Base-by-base conservation (phyloP, 2,329 filamentous ascomycete genomes). In the Penicillium aurantiogriseum region DNA sequence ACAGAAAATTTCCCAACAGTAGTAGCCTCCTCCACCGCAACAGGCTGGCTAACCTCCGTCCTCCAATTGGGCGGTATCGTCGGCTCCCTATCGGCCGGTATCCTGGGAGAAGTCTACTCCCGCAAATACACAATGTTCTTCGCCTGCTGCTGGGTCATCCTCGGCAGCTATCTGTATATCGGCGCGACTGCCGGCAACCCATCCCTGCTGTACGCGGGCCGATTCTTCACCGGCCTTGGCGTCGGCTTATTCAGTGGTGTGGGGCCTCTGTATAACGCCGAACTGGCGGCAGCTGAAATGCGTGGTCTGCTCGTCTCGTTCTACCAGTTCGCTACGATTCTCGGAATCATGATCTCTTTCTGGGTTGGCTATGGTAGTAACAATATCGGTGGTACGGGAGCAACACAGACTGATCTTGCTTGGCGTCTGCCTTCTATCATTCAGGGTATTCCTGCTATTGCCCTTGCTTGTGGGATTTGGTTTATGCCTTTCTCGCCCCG, bases 401-500 rank as follows among this genome's bases (percentile, higher is more conserved):
- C 54, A 5, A 61, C 54, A 1, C 70, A 72, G 52, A 62, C 63
- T 3, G 75, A 80, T 60, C 74, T 77, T 63, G 71, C 77, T 2
- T 81, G 77, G 76, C 70, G 77, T 39, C 63, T 81, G 6, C 79
- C 79, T 1, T 80, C 80, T 51, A 67, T 78, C 7, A 71, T 81
- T 15, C 79, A 81, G 60, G 71, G 80, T 21, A 70, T 75, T 33
- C 75, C 74, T 1, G 74, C 74, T 23, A 56, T 69, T 27, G 56
- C 66, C 19, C 67, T 77, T 13, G 67, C 71, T 9, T 66, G 70
- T 31, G 74, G 74, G 17, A 72, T 76, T 51, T 68, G 72, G 61
- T 81, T 81, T 63, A 74, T 83, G 60, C 83, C 83, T 0, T 84
- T 80, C 63, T 84, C 81, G 0, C 83, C 83, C 0, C 76, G 83